Percentiles rank a stretch among this genome's conserved stretches.
Conservation (phyloP, 192 early-diverging fungal genomes). For the Cladochytrium replicatum region DNA sequence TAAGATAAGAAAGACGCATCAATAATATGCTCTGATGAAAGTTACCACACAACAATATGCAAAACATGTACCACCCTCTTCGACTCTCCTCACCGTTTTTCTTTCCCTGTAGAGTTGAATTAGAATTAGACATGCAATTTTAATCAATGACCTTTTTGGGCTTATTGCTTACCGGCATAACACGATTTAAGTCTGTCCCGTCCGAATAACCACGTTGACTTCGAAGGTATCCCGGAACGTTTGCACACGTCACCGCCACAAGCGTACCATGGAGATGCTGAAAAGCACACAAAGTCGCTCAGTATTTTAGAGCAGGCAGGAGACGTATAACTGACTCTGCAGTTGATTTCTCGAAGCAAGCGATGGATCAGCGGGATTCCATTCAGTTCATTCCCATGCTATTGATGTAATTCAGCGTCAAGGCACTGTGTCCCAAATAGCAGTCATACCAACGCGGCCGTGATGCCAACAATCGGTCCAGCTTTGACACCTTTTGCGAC, state of each 20-base stretch:
- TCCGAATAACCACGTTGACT: slow-evolving; percentile 60
- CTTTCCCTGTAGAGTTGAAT: too few relatives aligned
- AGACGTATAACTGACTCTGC: not conserved
- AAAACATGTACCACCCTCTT: too few relatives aligned
- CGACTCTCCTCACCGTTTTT: slow-evolving; percentile 45
- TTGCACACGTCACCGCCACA: slow-evolving; percentile 58
- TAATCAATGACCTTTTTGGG: too few relatives aligned
- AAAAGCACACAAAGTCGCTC: too few relatives aligned
- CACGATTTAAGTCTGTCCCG: slow-evolving; percentile 61
- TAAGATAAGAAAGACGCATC: too few relatives aligned
- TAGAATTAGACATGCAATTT: too few relatives aligned
- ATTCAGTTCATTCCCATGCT: slow-evolving; percentile 71
- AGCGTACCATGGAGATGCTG: slow-evolving; percentile 56
- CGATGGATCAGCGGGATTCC: slow-evolving; percentile 72
- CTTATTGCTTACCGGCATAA: too few relatives aligned
- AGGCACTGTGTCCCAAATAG: slow-evolving; percentile 42
- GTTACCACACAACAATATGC: too few relatives aligned
- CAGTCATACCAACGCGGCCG: slow-evolving; percentile 8
- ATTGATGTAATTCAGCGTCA: not conserved
- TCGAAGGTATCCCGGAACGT: slow-evolving; percentile 56
- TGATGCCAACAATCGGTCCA: slow-evolving; percentile 45
- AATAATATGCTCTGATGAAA: too few relatives aligned
- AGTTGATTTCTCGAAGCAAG: slow-evolving; percentile 50
- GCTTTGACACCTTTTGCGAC: slow-evolving; percentile 43
- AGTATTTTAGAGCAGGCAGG: too few relatives aligned